Evolutionary conservation across 306 rosid genomes (phyloP).

Genomic region (Quercus alba): DNA sequence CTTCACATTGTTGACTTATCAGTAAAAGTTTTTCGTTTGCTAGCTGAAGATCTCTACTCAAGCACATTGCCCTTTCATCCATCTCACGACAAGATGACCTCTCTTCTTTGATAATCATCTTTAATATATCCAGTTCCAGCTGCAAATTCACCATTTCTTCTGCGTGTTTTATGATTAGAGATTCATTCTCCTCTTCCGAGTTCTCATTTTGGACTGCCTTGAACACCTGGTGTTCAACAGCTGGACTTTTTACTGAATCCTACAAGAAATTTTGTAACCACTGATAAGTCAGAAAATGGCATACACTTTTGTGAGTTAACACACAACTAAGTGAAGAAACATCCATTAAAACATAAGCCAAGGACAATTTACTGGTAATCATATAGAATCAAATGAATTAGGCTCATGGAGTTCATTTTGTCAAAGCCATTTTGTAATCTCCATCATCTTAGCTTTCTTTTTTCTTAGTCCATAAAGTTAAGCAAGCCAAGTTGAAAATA

Average conservation of each 20-base stretch:
- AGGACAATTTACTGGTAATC: neutral
- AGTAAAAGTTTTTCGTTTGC: conserved; percentile 38
- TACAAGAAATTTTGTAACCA: conserved; percentile 14
- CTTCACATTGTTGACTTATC: conserved; percentile 47
- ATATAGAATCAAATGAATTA: neutral
- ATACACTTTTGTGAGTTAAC: neutral
- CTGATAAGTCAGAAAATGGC: neutral
- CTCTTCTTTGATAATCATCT: conserved; percentile 82
- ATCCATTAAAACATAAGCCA: neutral
- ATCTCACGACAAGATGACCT: conserved; percentile 41
- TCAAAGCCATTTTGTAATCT: neutral
- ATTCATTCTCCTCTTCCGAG: conserved; percentile 31
- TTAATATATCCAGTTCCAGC: conserved; percentile 71
- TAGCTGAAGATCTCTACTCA: conserved; percentile 49
- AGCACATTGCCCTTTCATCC: conserved; percentile 53
- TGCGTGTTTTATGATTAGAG: conserved; percentile 38
- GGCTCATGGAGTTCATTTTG: neutral
- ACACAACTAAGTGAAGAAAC: neutral
- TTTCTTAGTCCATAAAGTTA: neutral
- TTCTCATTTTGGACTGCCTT: conserved; percentile 25
- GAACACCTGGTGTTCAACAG: conserved; percentile 29
- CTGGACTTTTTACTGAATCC: conserved; percentile 30
- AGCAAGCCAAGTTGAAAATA: conserved; percentile 6
- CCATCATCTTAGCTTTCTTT: neutral
- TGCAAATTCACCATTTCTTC: conserved; percentile 76